Evolutionary conservation across 2,329 filamentous ascomycete genomes (phyloP), one percentile per base, ranked within the genome.

Genomic region (Ambrosiella beaveri): DNA sequence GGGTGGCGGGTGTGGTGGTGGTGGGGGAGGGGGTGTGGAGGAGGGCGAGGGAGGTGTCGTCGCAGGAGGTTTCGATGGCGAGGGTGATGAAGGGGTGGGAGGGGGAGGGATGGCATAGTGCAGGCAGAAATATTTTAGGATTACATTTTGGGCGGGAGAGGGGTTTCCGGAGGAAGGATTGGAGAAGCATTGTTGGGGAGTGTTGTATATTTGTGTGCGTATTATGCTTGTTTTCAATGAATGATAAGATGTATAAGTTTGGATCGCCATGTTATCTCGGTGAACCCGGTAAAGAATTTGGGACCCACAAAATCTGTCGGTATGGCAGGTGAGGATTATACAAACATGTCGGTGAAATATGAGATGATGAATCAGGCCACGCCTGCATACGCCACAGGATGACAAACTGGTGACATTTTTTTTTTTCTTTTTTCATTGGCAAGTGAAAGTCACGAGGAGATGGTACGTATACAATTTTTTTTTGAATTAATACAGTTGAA

Each of bases 41-140:
- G 53, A 97, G 71, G 37, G 91, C 85, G 17, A 96, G 89, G 59
- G 86, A 90, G 0, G 90, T 95, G 72, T 97, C 91, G 71, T 97
- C 91, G 75, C 91, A 93, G 2, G 85, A 89, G 8, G 85, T 85
- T 68, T 93, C 87, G 66, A 93, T 89, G 56, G 86, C 86, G 54
- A 91, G 77, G 4, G 78, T 81, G 15, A 78, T 66, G 59, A 80
- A 72, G 45, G 61, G 62, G 35, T 70, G 70, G 15, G 61, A 63
- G 37, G 36, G 49, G 44, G 4, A 38, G 40, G 15, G 11, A n/a
- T 19, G 6, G 7, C 9, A 44, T 17, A 39, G 40, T n/a, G 40
- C 3, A 47, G 41, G 19, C n/a, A 13, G 50, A 7, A 13, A 15
- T 45, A 12, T 15, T 36, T 38, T 39, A 17, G 40, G 12, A 36